phyloP scores from a whole-genome alignment of 2,329 filamentous ascomycete genomes.

The Colletotrichum cordylinicola region DNA sequence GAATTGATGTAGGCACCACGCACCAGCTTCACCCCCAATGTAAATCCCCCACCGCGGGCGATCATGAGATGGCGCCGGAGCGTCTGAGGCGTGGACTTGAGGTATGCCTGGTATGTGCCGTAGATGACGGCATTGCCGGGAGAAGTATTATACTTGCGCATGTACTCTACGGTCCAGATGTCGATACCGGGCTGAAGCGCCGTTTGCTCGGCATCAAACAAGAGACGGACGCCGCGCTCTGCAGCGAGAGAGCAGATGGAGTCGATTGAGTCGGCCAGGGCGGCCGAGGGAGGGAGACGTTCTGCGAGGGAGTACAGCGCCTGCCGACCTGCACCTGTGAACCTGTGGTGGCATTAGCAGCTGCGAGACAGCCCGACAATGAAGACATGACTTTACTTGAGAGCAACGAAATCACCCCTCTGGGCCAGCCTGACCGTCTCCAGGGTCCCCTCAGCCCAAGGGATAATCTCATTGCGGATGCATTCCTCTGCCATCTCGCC shows the following conservation, averaged over 20 bases:
- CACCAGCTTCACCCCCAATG: slow-evolving; percentile 77
- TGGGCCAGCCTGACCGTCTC: slow-evolving; percentile 76
- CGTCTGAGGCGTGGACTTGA: slow-evolving; percentile 65
- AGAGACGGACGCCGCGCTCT: slow-evolving; percentile 71
- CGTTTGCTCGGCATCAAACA: slow-evolving; percentile 88
- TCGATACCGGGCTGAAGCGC: slow-evolving; percentile 81
- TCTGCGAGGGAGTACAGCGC: slow-evolving; percentile 71
- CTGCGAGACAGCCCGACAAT: background rate
- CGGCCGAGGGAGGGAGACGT: slow-evolving; percentile 65
- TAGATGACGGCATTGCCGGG: slow-evolving; percentile 73
- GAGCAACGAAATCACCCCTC: slow-evolving; percentile 66
- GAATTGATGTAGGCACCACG: slow-evolving; percentile 76
- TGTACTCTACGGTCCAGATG: slow-evolving; percentile 78
- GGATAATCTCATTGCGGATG: slow-evolving; percentile 65
- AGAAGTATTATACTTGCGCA: slow-evolving; percentile 75
- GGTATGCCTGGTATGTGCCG: slow-evolving; percentile 80
- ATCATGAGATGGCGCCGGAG: slow-evolving; percentile 64
- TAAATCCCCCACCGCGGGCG: slow-evolving; percentile 66
- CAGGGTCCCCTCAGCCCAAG: slow-evolving; percentile 78
- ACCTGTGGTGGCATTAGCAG: slow-evolving; percentile 45
- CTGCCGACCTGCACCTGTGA: slow-evolving; percentile 81
- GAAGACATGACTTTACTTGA: slow-evolving; percentile 55
- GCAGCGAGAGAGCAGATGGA: slow-evolving; percentile 76
- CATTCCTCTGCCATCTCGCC: slow-evolving; percentile 53
- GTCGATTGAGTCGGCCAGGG: slow-evolving; percentile 73